Evolutionary conservation across 768 basidiomycete genomes (phyloP), one percentile per base, ranked within the genome.

Genomic region (Lactarius evosmus): DNA sequence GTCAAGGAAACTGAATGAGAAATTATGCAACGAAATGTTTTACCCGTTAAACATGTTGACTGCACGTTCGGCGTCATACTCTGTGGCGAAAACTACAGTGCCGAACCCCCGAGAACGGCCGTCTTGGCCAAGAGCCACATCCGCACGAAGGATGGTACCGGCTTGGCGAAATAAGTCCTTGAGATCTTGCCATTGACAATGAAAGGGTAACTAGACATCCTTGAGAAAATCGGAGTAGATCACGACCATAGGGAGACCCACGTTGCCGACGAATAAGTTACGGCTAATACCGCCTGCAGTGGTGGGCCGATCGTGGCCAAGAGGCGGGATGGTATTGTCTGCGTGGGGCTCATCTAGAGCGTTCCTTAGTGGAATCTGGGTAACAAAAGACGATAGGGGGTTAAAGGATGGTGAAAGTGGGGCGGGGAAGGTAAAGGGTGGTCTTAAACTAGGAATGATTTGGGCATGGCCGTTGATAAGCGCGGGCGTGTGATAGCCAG

Each of bases 161-260:
- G 92, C 93, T 66, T 91, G 86, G 30, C 95, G 85, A 72, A 98
- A 96, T 5, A 98, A 81, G 75, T 98, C 95, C 75, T 98, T 98
- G 50, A 99, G 82, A 72, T 98, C 96, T 75, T 98, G 96, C 96
- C 96, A 99, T 76, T 95, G 93, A 69, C 88, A 89, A 70, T 95
- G 93, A 75, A 94, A 95, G 0, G 93, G 93, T 17, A 95, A 83
- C 92, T 94, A 63, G 16, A 53, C 55, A 66, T 55, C 34, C 64
- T 61, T 65, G 64, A 67, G 58, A 58, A 67, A 58, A 56, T 57
- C 36, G 51, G 49, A 66, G 57, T 65, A 58, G 44, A 61, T 60
- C 44, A 58, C 64, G 60, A 60, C 65, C 64, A 58, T 65, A 50
- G 53, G 58, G 62, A 57, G 53, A 83, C 89, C 73, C 72, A 94